Percentiles rank a stretch among this genome's conserved stretches.
phyloP scores from a whole-genome alignment of 2,329 filamentous ascomycete species.

The Colletotrichum costaricense region DNA sequence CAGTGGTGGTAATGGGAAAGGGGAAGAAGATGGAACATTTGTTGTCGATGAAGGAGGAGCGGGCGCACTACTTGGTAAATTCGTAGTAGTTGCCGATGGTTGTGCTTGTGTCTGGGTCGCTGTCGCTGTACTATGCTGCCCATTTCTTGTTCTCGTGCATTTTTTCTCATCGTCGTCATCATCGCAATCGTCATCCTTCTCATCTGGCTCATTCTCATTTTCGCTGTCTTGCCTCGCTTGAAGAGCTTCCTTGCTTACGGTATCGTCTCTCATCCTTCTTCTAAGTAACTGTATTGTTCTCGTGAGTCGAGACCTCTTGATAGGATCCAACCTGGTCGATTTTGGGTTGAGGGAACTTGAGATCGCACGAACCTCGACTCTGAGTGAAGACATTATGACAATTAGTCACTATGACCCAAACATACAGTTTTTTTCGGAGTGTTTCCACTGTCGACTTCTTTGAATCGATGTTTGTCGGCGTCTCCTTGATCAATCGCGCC shows the following conservation, averaged over 20 bases:
- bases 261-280: neutral
- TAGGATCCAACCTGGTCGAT: too few species aligned
- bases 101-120: neutral
- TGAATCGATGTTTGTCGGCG: too few species aligned
- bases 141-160: neutral
- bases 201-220: neutral
- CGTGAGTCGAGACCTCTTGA: too few species aligned
- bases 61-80: neutral
- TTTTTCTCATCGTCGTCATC: slow-evolving; percentile 11
- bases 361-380: too few species aligned
- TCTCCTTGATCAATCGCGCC: too few species aligned
- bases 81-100: neutral
- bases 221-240: neutral
- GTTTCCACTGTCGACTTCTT: too few species aligned
- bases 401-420: too few species aligned
- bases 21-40: neutral
- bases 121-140: neutral
- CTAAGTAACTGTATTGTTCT: too few species aligned
- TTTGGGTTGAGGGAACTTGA: too few species aligned
- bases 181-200: slow-evolving; percentile 13
- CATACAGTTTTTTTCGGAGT: too few species aligned
- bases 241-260: too few species aligned
- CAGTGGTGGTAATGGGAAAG: neutral
- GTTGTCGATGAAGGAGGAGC: neutral
- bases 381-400: too few species aligned